phyloP scores from a whole-genome alignment of 176 grass and related monocot genomes.

The Aegilops longissima region DNA sequence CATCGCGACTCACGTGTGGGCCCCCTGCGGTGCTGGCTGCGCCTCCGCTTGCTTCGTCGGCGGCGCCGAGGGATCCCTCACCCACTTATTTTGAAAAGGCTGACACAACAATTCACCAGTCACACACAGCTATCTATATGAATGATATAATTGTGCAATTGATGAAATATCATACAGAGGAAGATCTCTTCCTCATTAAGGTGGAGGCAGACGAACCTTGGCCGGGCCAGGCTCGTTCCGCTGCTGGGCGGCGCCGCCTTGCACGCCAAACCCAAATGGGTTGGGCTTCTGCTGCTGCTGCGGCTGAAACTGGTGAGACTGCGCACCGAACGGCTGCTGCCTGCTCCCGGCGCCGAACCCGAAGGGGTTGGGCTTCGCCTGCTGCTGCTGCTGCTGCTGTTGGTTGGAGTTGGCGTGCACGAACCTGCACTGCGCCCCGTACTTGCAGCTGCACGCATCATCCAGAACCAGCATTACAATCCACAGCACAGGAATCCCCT shows the following conservation, averaged over 20 bases:
- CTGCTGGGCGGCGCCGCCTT: conserved; percentile 32
- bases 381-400: conserved; percentile 41
- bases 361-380: conserved; percentile 65
- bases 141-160: background rate
- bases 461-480: conserved; percentile 13
- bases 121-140: background rate
- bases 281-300: conserved; percentile 77
- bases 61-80: conserved; percentile 40
- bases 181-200: background rate
- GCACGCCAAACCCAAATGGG: conserved; percentile 79
- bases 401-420: conserved; percentile 46
- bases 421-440: conserved; percentile 77
- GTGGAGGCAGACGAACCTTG: conserved; percentile 18
- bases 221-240: conserved; percentile 31
- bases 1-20: conserved; percentile 58
- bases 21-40: conserved; percentile 25
- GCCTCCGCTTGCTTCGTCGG: conserved; percentile 47
- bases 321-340: conserved; percentile 29
- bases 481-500: background rate
- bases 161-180: background rate
- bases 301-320: conserved; percentile 49
- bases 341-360: conserved; percentile 55
- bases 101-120: conserved; percentile 34
- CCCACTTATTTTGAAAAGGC: conserved; percentile 95
- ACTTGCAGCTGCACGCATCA: conserved; percentile 64